Base-by-base conservation (phyloP, 495 filamentous ascomycete species). In the Amorphotheca resinae region DNA sequence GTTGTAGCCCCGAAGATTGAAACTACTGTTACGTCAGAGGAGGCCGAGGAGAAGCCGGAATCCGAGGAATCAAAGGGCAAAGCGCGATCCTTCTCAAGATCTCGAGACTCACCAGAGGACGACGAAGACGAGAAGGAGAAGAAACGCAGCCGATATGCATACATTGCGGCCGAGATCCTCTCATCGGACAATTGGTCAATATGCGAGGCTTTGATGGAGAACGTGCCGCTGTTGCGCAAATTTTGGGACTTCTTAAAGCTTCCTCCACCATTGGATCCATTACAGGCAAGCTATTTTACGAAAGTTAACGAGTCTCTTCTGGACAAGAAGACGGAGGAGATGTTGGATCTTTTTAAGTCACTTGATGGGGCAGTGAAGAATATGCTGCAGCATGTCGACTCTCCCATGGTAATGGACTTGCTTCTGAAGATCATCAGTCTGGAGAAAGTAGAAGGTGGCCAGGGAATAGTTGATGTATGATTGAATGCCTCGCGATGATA, bases 341-440 rank as follows among this genome's bases (percentile, higher is more conserved):
- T 95, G 87, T 63, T 99, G 33, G 78, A 79, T 12, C 76, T 96
- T 37, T 72, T 96, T 49, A 91, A 84, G 58, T 80, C 79, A 2
- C 53, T 95, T 36, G 79, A 89, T 22, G 77, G 79, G 28, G 81
- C 93, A 23, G 71, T 99, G 18, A 68, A 80, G 1, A 78, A 84
- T 44, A 85, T 96, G 62, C 69, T 96, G 38, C 81, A 85, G 53
- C 91, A 99, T 60, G 85, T 99, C 31, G 91, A 99, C 55, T 95
- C 85, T 51, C 91, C 91, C 0, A 93, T 95, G 83, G 80, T 99
- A 16, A 99, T 99, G 91, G 91, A 99, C 60, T 73, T 99, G 14
- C 62, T 99, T 47, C 69, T 99, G 51, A 95, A 95, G 60, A 94
- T 99, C 28, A 95, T 99, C 49, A 95, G 87, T 59, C 68, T 96